phyloP scores from a whole-genome alignment of 2,329 filamentous ascomycete species.

The Colletotrichum cuscutae region DNA sequence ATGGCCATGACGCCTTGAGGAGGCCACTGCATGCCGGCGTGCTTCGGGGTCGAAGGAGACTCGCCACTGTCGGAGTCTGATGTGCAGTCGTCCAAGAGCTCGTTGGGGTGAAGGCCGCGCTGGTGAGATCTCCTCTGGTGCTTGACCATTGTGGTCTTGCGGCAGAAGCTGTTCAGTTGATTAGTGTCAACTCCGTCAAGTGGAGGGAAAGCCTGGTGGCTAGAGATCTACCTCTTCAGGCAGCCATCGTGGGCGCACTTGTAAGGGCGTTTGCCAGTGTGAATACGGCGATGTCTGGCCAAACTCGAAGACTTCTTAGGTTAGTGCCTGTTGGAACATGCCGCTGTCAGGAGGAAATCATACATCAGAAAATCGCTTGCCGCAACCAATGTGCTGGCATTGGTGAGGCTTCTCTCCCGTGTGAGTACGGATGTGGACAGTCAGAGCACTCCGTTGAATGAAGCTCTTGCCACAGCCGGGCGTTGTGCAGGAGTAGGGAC shows the following conservation, averaged over 20 bases:
- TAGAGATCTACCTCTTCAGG: constrained; percentile 63
- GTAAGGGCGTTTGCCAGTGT: constrained; percentile 75
- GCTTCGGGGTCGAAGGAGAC: constrained; percentile 67
- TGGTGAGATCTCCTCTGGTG: constrained; percentile 72
- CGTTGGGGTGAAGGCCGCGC: constrained; percentile 65
- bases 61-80: constrained; percentile 69
- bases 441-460: constrained; percentile 76
- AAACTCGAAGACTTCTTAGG: constrained; percentile 69
- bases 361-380: constrained; percentile 77
- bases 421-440: constrained; percentile 76
- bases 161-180: constrained; percentile 67
- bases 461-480: constrained; percentile 75
- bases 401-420: constrained; percentile 78
- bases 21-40: constrained; percentile 63
- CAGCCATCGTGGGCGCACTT: constrained; percentile 71
- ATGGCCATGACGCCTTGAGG: constrained; percentile 53
- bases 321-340: constrained; percentile 41
- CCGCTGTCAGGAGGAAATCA: constrained; percentile 41
- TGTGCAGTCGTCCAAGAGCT: constrained; percentile 62
- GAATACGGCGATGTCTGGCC: constrained; percentile 72
- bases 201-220: not conserved
- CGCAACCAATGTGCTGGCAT: constrained; percentile 73
- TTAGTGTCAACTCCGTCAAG: constrained; percentile 33
- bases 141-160: constrained; percentile 78
- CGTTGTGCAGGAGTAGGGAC: constrained; percentile 71